Percentiles rank a stretch among this genome's conserved stretches.
phyloP scores from a whole-genome alignment of 805 yeast genomes.

The Allodekkera sacchari region DNA sequence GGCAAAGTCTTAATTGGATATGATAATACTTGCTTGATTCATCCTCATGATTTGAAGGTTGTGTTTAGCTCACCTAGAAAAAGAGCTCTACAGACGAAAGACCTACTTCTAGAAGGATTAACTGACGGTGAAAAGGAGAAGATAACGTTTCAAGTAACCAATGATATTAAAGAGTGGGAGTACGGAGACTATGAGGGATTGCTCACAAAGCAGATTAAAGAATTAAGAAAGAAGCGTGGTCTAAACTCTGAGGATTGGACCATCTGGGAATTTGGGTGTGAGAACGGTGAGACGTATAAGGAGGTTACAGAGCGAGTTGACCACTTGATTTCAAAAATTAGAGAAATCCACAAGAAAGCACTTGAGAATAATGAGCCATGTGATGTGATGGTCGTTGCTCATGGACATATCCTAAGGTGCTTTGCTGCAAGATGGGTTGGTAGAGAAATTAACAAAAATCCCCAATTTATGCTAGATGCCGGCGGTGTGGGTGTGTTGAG shows the following conservation, averaged over 20 bases:
- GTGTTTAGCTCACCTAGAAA: conserved; percentile 74
- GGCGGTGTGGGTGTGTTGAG: conserved; percentile 92
- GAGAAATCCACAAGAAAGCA: conserved; percentile 48
- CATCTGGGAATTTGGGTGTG: conserved; percentile 92
- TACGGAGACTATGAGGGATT: conserved; percentile 94
- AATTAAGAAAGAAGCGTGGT: conserved; percentile 51
- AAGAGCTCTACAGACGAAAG: conserved; percentile 71
- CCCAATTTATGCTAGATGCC: conserved; percentile 81
- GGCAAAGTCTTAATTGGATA: conserved; percentile 62
- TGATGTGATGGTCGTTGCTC: conserved; percentile 81
- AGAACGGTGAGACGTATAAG: conserved; percentile 67
- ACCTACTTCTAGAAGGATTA: conserved; percentile 47
- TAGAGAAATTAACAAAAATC: conserved; percentile 50
- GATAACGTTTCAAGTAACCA: conserved; percentile 42
- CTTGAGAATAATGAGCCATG: conserved; percentile 43
- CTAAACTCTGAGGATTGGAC: conserved; percentile 50
- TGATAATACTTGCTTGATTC: conserved; percentile 43
- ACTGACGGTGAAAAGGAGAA: conserved; percentile 32
- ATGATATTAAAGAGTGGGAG: conserved; percentile 88
- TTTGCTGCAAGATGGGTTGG: conserved; percentile 86
- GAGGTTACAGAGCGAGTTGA: conserved; percentile 71
- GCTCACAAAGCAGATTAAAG: conserved; percentile 56
- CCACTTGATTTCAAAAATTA: conserved; percentile 55
- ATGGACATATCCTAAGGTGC: conserved; percentile 88
- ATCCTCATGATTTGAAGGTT: conserved; percentile 53